Evolutionary conservation across 805 yeast species (phyloP), one percentile per base, ranked within the genome.

Genomic region (Komagataella pastoris): DNA sequence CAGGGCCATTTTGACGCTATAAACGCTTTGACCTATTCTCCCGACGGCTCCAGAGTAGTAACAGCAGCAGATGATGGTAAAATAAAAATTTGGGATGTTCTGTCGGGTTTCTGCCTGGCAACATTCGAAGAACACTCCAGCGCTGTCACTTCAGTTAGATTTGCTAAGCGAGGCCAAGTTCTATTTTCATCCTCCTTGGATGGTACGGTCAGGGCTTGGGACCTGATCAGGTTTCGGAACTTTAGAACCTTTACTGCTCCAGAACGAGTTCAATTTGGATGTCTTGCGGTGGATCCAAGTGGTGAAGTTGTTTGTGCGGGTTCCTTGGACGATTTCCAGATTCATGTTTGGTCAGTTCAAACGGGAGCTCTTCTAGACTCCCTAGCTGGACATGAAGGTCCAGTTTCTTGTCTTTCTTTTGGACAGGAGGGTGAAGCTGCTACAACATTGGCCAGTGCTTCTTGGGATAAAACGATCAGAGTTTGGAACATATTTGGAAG

Each of bases 191-290:
- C 96, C 1, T 91, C 98, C 0, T 70, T 90, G 54, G 99, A 93
- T 69, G 99, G 99, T 54, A 93, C 99, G 0, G 89, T 93, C 7
- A 77, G 97, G 59, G 99, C 99, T 0, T 93, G 96, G 96, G 99
- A 93, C 72, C 72, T 93, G 55, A 76, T 90, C 44, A 75, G 99
- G 59, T 93, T 85, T 65, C 80, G 99, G 64, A 93, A 93, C 63
- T 93, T 93, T 72, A 77, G 98, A 59, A 88, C 96, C 0, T 90
- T 91, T 64, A 89, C 98, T 0, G 93, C 97, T 0, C 81, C 96
- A 3, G 83, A 83, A 57, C 75, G 98, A 59, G 72, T 90, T 24
- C 97, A 89, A 62, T 93, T 91, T 67, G 83, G 81, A 50, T 79
- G 88, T 51, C 69, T 93, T 54, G 98, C 98, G 0, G 96, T 89